These are phyloP conservation scores for Plenodomus tracheiphilus DNA, from an alignment of 2,329 filamentous ascomycete genomes.

Conservation along the genomic window DNA sequence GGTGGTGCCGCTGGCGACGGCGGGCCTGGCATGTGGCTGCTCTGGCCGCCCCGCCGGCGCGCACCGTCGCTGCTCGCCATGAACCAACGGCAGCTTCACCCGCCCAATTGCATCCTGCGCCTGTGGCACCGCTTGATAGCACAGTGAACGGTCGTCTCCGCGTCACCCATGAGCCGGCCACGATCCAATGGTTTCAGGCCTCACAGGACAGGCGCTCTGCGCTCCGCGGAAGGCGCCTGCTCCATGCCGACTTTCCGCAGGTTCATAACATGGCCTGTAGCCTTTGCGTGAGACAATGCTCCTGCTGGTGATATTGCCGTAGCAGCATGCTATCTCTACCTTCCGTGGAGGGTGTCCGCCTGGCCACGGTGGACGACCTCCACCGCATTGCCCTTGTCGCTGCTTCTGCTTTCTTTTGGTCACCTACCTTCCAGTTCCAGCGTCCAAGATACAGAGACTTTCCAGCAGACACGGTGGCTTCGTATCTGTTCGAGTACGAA, in stretches of 20 bases:
- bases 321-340: constrained; percentile 17
- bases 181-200: background rate
- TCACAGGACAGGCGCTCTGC: background rate
- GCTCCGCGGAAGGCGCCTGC: background rate
- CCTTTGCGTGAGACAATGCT: background rate
- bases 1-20: background rate
- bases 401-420: constrained; percentile 34
- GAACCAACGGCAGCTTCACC: no score
- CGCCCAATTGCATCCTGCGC: background rate
- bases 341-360: constrained; percentile 20
- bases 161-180: background rate
- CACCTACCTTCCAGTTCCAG: constrained; percentile 35
- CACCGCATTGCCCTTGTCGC: constrained; percentile 32
- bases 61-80: background rate
- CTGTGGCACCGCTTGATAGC: background rate
- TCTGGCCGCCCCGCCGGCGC: background rate
- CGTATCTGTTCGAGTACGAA: constrained; percentile 21
- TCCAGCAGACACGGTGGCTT: constrained; percentile 28
- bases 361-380: constrained; percentile 28
- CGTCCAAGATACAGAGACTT: constrained; percentile 22
- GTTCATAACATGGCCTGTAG: background rate
- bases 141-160: background rate
- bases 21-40: background rate
- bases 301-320: background rate
- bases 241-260: background rate